Conservation (phyloP, 73 alveolate genomes). For the Vitrella brassicaformis region DNA sequence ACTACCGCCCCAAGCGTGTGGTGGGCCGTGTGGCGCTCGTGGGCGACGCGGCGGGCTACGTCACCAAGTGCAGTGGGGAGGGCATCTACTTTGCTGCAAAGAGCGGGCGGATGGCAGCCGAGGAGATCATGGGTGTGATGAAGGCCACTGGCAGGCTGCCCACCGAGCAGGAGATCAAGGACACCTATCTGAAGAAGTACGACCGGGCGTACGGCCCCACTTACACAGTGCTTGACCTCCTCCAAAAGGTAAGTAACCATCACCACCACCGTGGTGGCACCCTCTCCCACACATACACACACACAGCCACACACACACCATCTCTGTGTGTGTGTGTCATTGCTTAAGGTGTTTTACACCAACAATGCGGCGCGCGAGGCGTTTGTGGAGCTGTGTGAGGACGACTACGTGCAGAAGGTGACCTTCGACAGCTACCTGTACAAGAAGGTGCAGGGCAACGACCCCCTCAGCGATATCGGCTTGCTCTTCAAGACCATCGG, state of each 20-base stretch:
- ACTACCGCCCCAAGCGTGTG: constrained; percentile 40
- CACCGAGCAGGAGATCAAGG: background rate
- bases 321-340: background rate
- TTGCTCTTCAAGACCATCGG: constrained; percentile 25
- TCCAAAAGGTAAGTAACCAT: constrained; percentile 33
- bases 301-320: too few relatives aligned
- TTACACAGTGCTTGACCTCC: constrained; percentile 27
- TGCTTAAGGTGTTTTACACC: constrained; percentile 30
- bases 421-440: constrained; percentile 36
- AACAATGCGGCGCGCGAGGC: constrained; percentile 43
- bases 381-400: constrained; percentile 43
- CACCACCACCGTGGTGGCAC: too few relatives aligned
- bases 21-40: constrained; percentile 38
- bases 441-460: constrained; percentile 38
- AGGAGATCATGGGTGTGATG: background rate
- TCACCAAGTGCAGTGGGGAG: constrained; percentile 45
- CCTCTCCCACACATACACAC: too few relatives aligned
- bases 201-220: constrained; percentile 41
- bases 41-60: constrained; percentile 50
- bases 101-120: constrained; percentile 21
- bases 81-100: constrained; percentile 46
- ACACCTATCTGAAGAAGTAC: constrained; percentile 20
- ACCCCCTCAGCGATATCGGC: constrained; percentile 26
- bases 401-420: constrained; percentile 47
- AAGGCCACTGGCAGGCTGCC: background rate